Evolutionary conservation across 345 rosid species (phyloP), one percentile per base, ranked within the genome.

Genomic region (Eucalyptus decipiens): DNA sequence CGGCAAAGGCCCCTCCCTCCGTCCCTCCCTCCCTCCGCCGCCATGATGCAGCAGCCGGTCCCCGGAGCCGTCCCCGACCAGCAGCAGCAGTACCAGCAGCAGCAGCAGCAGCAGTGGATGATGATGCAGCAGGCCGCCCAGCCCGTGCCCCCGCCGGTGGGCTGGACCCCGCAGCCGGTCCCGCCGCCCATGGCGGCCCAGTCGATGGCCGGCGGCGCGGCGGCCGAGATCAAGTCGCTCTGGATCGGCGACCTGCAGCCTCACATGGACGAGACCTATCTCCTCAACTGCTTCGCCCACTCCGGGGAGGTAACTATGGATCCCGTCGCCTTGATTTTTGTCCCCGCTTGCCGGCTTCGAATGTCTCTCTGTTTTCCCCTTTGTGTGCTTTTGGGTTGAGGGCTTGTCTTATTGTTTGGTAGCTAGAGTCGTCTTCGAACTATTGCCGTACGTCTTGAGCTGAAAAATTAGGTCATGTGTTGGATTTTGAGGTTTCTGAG

Each of bases 181-280:
- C 96, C 96, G 37, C 93, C 94, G 47, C 95, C 97, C 9, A 54
- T 93, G 89, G 92, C 91, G 93, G 88, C 40, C 92, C 89, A 26
- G 89, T 89, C 80, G 52, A 86, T 32, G 67, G 40, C 87, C 76
- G 56, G 24, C 43, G 87, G 62, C 11, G 58, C 58, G 30, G 24
- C 92, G 80, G 87, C 26, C 16, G 90, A 89, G 88, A 88, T 89
- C 85, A 88, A 89, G 90, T 95, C 98, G 24, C 91, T 98, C 89
- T 98, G 99, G 99, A 96, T 98, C 90, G 99, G 99, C 23, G 99
- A 97, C 91, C 89, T 97, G 90, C 98, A 95, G 94, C 97, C 92
- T 13, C 95, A 98, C 96, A 98, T 98, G 99, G 99, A 98, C 62
- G 99, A 98, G 91, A 93, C 37, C 92, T 98, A 98, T 88, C 95